These are phyloP conservation scores for Talaromyces sp. DNA, from an alignment of 2,329 filamentous ascomycete genomes.

Conservation along the genomic window DNA sequence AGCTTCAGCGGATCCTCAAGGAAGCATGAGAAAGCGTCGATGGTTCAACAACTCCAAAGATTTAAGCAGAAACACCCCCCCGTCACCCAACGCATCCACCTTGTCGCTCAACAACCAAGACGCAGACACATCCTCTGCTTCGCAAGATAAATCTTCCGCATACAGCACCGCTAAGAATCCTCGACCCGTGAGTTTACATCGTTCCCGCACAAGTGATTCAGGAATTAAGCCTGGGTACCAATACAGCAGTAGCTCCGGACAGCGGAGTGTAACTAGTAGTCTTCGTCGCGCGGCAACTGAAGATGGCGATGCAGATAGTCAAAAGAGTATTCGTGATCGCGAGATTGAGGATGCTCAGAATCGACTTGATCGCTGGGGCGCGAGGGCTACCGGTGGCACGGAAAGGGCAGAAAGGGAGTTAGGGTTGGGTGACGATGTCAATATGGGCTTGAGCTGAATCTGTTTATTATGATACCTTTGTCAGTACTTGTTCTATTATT, in stretches of 20 bases:
- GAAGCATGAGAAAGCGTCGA: conserved; percentile 31
- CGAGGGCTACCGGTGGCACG: conserved; percentile 53
- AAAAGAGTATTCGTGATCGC: conserved; percentile 34
- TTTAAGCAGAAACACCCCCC: conserved; percentile 28
- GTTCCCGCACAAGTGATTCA: conserved; percentile 27
- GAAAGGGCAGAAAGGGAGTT: conserved; percentile 55
- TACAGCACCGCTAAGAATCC: conserved; percentile 22
- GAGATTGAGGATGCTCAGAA: conserved; percentile 42
- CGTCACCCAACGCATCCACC: conserved; percentile 21
- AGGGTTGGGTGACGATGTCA: conserved; percentile 78
- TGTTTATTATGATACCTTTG: conserved; percentile 9
- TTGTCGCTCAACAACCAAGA: conserved; percentile 21
- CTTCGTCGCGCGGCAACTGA: conserved; percentile 5
- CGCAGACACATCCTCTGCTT: background rate
- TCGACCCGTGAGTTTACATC: conserved; percentile 32
- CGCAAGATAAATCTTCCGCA: conserved; percentile 7
- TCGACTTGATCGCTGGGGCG: conserved; percentile 51
- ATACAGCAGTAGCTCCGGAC: conserved; percentile 24
- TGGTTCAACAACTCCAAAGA: conserved; percentile 37
- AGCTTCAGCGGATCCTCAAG: conserved; percentile 23
- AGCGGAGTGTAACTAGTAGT: conserved; percentile 17
- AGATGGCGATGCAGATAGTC: conserved; percentile 28
- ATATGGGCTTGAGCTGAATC: conserved; percentile 71
- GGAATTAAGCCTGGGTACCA: conserved; percentile 23
- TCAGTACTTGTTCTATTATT: background rate